Base-by-base conservation (phyloP, 495 filamentous ascomycete genomes). In the Penicillium pancosmium region DNA sequence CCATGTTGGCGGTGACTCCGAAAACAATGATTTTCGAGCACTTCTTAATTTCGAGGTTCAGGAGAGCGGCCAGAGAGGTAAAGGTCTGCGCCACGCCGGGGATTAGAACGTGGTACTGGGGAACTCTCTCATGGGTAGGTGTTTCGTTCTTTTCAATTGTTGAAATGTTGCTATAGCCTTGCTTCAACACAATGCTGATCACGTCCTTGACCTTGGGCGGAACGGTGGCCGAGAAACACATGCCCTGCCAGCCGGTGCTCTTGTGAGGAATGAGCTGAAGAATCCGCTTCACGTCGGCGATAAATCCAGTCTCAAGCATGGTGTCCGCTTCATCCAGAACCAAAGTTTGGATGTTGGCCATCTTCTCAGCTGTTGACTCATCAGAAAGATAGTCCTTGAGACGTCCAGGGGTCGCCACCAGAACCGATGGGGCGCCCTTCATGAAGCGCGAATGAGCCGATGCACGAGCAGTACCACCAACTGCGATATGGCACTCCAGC, bases 161-260 rank as follows among this genome's bases (percentile, higher is more conserved):
- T 3, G 86, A 88, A 36, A 88, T 83, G 55, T 68, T 80, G 43
- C 77, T 80, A 73, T 88, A 85, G 38, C 79, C 77, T 16, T 76
- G 72, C 6, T 73, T 75, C 50, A 88, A 73, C 23, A 87, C 83
- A 33, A 84, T 67, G 38, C 76, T 79, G 48, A 87, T 78, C 8
- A 87, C 84, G 51, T 87, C 79, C 64, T 82, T 69, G 60, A 89
- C 84, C 60, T 86, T 83, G 5, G 78, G 73, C 11, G 86, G 84
- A 35, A 89, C 69, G n/a, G 87, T 89, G 44, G 87, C 87, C 2
- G 85, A 88, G 72, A 89, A 89, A 59, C 87, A 86, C 86, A 89
- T 88, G 50, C 84, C 83, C 68, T 89, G 86, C 78, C 87, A 83
- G 34, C 80, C 73, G 1, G 68, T 68, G 34, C 62, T 72, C 75